A percentile compares a stretch with the other conserved stretches of the same genome.
phyloP scores from a whole-genome alignment of 2,329 filamentous ascomycete species.

The Pseudogymnoascus pannorum region DNA sequence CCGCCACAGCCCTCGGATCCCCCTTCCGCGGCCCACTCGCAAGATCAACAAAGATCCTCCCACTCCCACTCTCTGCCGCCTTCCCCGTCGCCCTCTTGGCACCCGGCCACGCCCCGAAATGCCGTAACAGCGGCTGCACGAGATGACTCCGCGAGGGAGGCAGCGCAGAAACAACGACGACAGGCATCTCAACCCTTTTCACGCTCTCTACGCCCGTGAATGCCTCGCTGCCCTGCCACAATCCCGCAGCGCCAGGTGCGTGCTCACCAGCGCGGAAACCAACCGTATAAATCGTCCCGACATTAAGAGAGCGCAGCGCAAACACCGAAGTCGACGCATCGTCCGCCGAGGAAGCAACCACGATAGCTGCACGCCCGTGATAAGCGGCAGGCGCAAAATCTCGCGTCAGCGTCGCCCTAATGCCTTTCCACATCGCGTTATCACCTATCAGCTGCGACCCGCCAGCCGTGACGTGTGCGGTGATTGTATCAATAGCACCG shows the following conservation, averaged over 20 bases:
- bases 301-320: constrained; percentile 65
- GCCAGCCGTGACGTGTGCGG: constrained; percentile 47
- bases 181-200: constrained; percentile 70
- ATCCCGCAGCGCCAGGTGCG: not conserved
- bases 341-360: constrained; percentile 64
- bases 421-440: constrained; percentile 80
- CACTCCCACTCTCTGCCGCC: constrained; percentile 26
- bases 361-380: constrained; percentile 64
- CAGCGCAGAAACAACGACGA: constrained; percentile 73
- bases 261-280: constrained; percentile 58
- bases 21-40: constrained; percentile 56
- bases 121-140: constrained; percentile 68
- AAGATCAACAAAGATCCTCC: constrained; percentile 74
- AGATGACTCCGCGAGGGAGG: constrained; percentile 71
- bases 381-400: constrained; percentile 81
- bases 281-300: constrained; percentile 76
- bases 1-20: constrained; percentile 63
- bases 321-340: constrained; percentile 75
- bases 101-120: constrained; percentile 48
- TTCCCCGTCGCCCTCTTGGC: constrained; percentile 31
- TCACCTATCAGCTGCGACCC: constrained; percentile 61
- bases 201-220: constrained; percentile 69
- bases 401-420: constrained; percentile 70
- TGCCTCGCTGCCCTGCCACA: constrained; percentile 49
- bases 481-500: constrained; percentile 74